Conservation (phyloP, 768 basidiomycete species). For the Gloeostereum incarnatum region DNA sequence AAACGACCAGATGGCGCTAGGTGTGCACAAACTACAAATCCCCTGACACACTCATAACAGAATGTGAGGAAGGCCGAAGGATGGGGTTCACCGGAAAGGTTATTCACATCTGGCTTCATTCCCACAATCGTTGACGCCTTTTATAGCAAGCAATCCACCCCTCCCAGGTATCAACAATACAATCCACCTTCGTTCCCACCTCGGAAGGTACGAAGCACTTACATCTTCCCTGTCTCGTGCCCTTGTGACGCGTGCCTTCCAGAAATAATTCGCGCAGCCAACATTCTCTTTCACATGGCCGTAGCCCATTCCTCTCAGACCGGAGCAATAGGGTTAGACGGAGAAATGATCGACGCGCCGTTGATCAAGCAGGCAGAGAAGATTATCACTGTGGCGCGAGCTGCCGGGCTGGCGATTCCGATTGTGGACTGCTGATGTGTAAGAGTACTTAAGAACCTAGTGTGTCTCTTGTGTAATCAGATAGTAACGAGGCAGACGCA, state of each 20-base stretch:
- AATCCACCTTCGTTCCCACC: slow-evolving; percentile 72
- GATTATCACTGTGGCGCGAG: slow-evolving; percentile 39
- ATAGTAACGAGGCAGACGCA: no score
- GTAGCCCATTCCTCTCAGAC: slow-evolving; percentile 37
- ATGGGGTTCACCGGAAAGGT: slow-evolving; percentile 92
- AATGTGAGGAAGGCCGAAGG: slow-evolving; percentile 69
- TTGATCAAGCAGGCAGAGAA: slow-evolving; percentile 76
- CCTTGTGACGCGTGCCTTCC: no score
- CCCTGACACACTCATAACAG: slow-evolving; percentile 51
- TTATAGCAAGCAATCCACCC: slow-evolving; percentile 93
- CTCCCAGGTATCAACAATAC: slow-evolving; percentile 67
- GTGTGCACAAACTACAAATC: slow-evolving; percentile 80
- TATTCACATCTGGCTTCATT: not conserved
- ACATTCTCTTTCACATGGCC: slow-evolving; percentile 61
- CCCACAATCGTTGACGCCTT: not conserved
- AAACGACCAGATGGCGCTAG: not conserved
- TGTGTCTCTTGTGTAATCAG: no score
- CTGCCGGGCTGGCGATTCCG: slow-evolving; percentile 48
- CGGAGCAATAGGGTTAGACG: slow-evolving; percentile 73
- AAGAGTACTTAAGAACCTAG: no score
- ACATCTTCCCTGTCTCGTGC: no score
- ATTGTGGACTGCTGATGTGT: slow-evolving; percentile 21
- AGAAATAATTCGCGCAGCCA: slow-evolving; percentile 74
- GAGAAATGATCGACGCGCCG: slow-evolving; percentile 87
- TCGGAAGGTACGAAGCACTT: slow-evolving; percentile 37